These are phyloP conservation scores for Trichoderma sp. DNA, from an alignment of 2,329 filamentous ascomycete genomes.

Conservation along the genomic window DNA sequence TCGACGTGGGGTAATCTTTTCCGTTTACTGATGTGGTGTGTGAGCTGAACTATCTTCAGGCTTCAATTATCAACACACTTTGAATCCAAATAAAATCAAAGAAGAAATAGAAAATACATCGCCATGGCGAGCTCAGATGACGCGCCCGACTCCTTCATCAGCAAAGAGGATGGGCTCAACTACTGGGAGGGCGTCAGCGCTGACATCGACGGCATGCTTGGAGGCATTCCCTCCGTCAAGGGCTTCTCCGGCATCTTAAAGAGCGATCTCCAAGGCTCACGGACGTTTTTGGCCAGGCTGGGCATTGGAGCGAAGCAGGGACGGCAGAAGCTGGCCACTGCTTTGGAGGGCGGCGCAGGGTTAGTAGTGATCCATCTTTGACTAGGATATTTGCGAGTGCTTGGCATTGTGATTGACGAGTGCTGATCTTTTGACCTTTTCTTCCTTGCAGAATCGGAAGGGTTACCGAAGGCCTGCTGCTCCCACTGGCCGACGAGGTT, in stretches of 20 bases:
- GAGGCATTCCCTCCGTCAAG: slow-evolving; percentile 54
- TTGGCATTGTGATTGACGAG: not conserved
- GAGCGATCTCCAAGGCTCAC: slow-evolving; percentile 69
- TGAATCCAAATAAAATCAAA: not conserved
- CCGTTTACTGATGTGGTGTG: not conserved
- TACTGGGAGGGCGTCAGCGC: slow-evolving; percentile 52
- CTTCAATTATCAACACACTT: not conserved
- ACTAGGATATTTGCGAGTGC: not conserved
- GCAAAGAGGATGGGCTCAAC: slow-evolving; percentile 40
- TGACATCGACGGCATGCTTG: slow-evolving; percentile 71
- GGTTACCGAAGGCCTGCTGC: slow-evolving; percentile 77
- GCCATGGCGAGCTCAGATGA: not conserved
- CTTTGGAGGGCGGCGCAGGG: slow-evolving; percentile 48
- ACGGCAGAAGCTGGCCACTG: slow-evolving; percentile 37
- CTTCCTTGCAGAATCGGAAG: slow-evolving; percentile 69
- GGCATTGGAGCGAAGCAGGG: slow-evolving; percentile 48
- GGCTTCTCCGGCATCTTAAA: slow-evolving; percentile 35
- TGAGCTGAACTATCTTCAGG: not conserved
- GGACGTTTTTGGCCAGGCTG: slow-evolving; percentile 70
- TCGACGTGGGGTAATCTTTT: not conserved
- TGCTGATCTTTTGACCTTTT: not conserved
- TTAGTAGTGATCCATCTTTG: slow-evolving; percentile 32
- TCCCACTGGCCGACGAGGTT: slow-evolving; percentile 68
- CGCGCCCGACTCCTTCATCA: slow-evolving; percentile 34
- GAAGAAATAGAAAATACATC: not conserved